Base-by-base conservation (phyloP, 495 filamentous ascomycete species). In the Pyronema omphalodes region DNA sequence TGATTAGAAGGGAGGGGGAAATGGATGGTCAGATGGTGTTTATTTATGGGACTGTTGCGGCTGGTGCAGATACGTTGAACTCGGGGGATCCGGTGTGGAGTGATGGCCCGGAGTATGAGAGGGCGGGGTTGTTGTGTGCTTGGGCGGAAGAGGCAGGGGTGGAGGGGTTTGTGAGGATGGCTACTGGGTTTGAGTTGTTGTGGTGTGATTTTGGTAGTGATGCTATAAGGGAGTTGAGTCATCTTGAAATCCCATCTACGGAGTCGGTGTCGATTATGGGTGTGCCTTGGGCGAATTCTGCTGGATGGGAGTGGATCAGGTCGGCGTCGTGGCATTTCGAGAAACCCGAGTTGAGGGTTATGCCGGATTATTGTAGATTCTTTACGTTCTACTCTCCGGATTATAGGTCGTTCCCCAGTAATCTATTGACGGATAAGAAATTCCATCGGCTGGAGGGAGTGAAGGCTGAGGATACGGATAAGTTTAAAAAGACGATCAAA, bases 121-220 rank as follows among this genome's bases (percentile, higher is more conserved):
- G 71, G 4, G 70, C 69, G 0, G 54, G 39, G 19, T 67, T 63
- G 6, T 58, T 73, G 23, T 73, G 71, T 54, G 57, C 66, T 7
- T 71, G 70, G 66, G 54, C 60, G 4, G 53, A 47, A 23, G 48
- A 61, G 58, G 18, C 23, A 1, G 9, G 67, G 66, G 29, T 68
- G 58, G 70, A 73, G 47, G 71, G 69, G 9, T 64, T 73, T 44
- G 67, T 73, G 37, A 60, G 70, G 54, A 73, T 73, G 71, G 70
- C 72, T 57, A 63, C 71, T 8, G 71, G 70, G 11, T 73, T 71
- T 51, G 70, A 71, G 60, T 55, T 70, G 53, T 67, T 71, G 23
- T 70, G 67, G 67, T 73, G 71, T 54, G 66, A 72, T 55, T 72
- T 71, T 58, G 44, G 18, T 11, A 55, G 46, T 9, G 43, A 45